Evolutionary conservation across 208 protist genomes (phyloP), one percentile per base, ranked within the genome.

Genomic region (Trypanosoma cruzi): DNA sequence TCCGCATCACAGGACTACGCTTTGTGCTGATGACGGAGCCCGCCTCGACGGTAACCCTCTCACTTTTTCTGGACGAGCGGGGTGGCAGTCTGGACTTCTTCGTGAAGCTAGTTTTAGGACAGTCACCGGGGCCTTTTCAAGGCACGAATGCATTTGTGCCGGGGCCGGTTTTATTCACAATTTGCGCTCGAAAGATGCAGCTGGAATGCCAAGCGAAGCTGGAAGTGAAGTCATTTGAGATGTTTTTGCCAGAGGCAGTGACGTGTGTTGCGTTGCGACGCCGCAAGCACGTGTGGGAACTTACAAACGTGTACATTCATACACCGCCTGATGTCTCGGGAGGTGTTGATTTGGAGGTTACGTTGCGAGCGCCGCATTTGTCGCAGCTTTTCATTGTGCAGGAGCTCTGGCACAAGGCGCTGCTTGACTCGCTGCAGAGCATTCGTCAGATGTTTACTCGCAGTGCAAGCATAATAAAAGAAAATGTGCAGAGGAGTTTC

Each of bases 131-230:
- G n/a, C 46, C 7, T 7, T 32, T 34, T 87, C 1, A 71, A 54
- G 36, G 72, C 3, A n/a, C 20, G 48, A 20, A 4, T 28, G 42
- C 37, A 24, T 34, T 40, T 37, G 36, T 32, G 11, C 56, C 44
- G 26, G 71, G 81, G 1, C 63, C 68, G 11, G 31, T 64, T 26
- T 83, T 78, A 11, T 46, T 93, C 31, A 50, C 84, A n/a, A 37
- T 93, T 22, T 72, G 76, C 46, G 56, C 92, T 46, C 77, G 68
- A 28, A 70, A 74, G 2, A 31, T 93, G 32, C 80, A 82, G 2
- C 85, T 85, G 22, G 88, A 96, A 80, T 92, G 86, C 65, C 92
- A 94, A 62, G 92, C 85, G 29, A 89, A 86, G 69, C 77, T 96
- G 22, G 92, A 96, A 75, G 85, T 95, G 54, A 93, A 94, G 74